Evolutionary conservation across 2,329 filamentous ascomycete species (phyloP).

Genomic region (Botrytis medusae): DNA sequence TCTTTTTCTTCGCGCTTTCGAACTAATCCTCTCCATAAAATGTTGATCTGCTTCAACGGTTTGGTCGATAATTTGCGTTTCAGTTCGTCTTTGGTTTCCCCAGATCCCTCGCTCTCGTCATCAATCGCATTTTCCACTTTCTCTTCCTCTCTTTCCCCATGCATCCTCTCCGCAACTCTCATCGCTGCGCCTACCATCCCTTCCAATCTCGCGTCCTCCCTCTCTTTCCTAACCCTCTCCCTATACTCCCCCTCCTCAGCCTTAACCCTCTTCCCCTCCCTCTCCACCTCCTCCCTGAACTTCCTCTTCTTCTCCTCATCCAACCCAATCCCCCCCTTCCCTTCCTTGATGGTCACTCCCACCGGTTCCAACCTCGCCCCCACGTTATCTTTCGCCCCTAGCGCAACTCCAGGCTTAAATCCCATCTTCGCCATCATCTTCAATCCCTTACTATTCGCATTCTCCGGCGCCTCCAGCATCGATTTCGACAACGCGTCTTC

Average conservation of each 20-base stretch:
- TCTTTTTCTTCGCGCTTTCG: slow-evolving; percentile 69
- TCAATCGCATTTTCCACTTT: slow-evolving; percentile 31
- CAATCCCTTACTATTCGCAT: slow-evolving; percentile 77
- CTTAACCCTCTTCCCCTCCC: slow-evolving; percentile 58
- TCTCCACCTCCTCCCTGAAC: slow-evolving; percentile 60
- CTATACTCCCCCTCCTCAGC: slow-evolving; percentile 56
- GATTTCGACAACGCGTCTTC: slow-evolving; percentile 76
- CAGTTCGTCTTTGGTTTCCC: slow-evolving; percentile 27
- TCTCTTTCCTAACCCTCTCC: slow-evolving; percentile 64
- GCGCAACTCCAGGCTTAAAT: slow-evolving; percentile 71
- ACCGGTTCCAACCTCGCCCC: slow-evolving; percentile 66
- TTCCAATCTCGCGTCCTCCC: slow-evolving; percentile 67
- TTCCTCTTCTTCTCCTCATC: slow-evolving; percentile 83
- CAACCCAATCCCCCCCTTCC: slow-evolving; percentile 78
- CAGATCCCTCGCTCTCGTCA: slow-evolving; percentile 28
- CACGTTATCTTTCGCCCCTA: slow-evolving; percentile 63
- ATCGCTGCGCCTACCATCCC: slow-evolving; percentile 74
- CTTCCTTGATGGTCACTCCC: slow-evolving; percentile 72
- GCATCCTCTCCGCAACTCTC: slow-evolving; percentile 81
- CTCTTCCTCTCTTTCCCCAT: slow-evolving; percentile 64
- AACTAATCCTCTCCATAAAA: slow-evolving; percentile 78
- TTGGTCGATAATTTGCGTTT: slow-evolving; percentile 44
- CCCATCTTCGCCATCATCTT: slow-evolving; percentile 98
- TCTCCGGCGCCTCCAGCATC: slow-evolving; percentile 57
- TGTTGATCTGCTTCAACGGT: slow-evolving; percentile 66